Evolutionary conservation across 805 yeast genomes (phyloP), one percentile per base, ranked within the genome.

Genomic region (Kazachstania psychrophila): DNA sequence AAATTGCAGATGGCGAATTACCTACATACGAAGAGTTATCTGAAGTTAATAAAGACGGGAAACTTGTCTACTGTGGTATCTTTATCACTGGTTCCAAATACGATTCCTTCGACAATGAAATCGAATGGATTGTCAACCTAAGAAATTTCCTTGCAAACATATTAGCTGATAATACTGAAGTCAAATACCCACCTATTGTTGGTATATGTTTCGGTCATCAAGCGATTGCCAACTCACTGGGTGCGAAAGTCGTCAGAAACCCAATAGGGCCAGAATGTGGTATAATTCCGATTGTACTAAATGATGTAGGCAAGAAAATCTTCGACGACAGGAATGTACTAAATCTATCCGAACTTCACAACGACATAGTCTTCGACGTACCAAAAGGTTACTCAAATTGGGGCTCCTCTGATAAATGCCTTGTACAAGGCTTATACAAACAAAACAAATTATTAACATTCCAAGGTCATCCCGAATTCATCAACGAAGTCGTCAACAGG

Each of bases 161-260:
- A 16, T 32, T 49, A 10, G 28, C 32, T 9, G 43, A 40, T 10
- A 36, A 28, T 8, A 42, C 19, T 40, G 45, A 18, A 15, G 24
- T 5, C 15, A 40, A 41, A 5, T 40, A 49, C 23, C 58, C 69
- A n/a, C 79, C 81, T 2, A 39, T 76, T 4, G 69, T 73, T 5
- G 94, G 94, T 3, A 64, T 86, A 28, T 86, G 96, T 57, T 86
- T 85, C 54, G 96, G 95, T 5, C 96, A 87, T 58, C 96, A 86
- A 54, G 67, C 84, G 17, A 56, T 86, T 12, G 78, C 76, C 1
- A 70, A 79, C 36, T 75, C 81, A 6, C 56, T 83, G 31, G 89
- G 85, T 2, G 70, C 72, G 17, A 59, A 58, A 31, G 81, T 81
- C 3, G 72, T 61, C 9, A 62, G 74, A 40, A 81, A 75, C 54